phyloP scores from a whole-genome alignment of 805 yeast genomes.

The Cyberlindnera maclurae region DNA sequence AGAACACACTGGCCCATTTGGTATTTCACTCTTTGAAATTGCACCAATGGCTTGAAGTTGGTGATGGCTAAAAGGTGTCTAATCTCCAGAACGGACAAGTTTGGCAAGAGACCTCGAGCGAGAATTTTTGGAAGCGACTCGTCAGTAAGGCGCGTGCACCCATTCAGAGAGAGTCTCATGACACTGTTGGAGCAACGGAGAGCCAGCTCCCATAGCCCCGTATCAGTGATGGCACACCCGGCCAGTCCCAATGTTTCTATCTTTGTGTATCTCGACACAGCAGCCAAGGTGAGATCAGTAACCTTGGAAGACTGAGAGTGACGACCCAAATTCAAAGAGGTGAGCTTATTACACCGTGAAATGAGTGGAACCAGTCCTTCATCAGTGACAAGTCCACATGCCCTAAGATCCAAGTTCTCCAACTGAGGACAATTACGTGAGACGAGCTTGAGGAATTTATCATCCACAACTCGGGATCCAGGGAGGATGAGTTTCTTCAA shows the following conservation, averaged over 20 bases:
- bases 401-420: slow-evolving; percentile 67
- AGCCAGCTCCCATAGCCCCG: slow-evolving; percentile 75
- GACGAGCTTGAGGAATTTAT: slow-evolving; percentile 46
- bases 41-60: slow-evolving; percentile 57
- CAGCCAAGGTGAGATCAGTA: slow-evolving; percentile 61
- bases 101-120: slow-evolving; percentile 40
- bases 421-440: slow-evolving; percentile 52
- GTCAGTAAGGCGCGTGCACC: slow-evolving; percentile 55
- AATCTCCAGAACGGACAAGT: slow-evolving; percentile 69
- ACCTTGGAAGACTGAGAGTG: slow-evolving; percentile 59
- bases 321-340: slow-evolving; percentile 71
- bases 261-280: slow-evolving; percentile 40
- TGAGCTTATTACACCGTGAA: slow-evolving; percentile 47
- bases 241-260: slow-evolving; percentile 77
- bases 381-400: slow-evolving; percentile 76
- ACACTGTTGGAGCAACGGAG: slow-evolving; percentile 40
- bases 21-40: slow-evolving; percentile 43
- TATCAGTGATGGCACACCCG: slow-evolving; percentile 77
- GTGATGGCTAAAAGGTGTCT: slow-evolving; percentile 53
- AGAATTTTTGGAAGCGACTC: slow-evolving; percentile 47
- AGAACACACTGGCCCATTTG: slow-evolving; percentile 34
- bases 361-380: slow-evolving; percentile 67
- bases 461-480: slow-evolving; percentile 60
- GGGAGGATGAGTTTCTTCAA: slow-evolving; percentile 50
- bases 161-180: slow-evolving; percentile 67